Percentiles rank a stretch among this genome's conserved stretches.
phyloP scores from a whole-genome alignment of 1,284 basidiomycete species.

The Cutaneotrichosporon dermatis region DNA sequence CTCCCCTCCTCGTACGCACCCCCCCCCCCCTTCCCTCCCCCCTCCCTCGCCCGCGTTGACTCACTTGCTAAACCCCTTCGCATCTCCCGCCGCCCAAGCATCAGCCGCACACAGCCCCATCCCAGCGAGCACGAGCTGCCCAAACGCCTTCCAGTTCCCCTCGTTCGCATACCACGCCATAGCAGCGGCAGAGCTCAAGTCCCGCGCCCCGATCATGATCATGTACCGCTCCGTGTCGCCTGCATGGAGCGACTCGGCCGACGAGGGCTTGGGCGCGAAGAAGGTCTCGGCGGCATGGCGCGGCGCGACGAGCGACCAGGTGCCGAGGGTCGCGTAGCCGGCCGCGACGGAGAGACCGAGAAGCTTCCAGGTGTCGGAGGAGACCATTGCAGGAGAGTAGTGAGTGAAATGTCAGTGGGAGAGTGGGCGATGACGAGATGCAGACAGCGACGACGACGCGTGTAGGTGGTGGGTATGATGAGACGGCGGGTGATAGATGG shows the following conservation, averaged over 20 bases:
- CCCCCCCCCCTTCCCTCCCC: neutral
- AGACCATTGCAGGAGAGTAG: neutral
- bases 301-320: neutral
- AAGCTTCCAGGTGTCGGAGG: neutral
- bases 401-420: too few relatives aligned
- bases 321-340: neutral
- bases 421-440: too few relatives aligned
- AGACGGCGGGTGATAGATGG: neutral
- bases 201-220: neutral
- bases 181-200: neutral
- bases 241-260: neutral
- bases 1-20: neutral
- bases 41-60: neutral
- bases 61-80: neutral
- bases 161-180: neutral
- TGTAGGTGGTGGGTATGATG: too few relatives aligned
- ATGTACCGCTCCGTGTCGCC: neutral
- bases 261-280: neutral
- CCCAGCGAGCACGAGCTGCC: neutral
- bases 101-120: neutral
- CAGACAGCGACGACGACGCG: too few relatives aligned
- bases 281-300: neutral
- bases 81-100: neutral
- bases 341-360: constrained; percentile 1
- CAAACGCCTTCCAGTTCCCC: neutral